A percentile compares a stretch with the other conserved stretches of the same genome.
phyloP scores from a whole-genome alignment of 768 basidiomycete species.

The Suillus clintonianus region DNA sequence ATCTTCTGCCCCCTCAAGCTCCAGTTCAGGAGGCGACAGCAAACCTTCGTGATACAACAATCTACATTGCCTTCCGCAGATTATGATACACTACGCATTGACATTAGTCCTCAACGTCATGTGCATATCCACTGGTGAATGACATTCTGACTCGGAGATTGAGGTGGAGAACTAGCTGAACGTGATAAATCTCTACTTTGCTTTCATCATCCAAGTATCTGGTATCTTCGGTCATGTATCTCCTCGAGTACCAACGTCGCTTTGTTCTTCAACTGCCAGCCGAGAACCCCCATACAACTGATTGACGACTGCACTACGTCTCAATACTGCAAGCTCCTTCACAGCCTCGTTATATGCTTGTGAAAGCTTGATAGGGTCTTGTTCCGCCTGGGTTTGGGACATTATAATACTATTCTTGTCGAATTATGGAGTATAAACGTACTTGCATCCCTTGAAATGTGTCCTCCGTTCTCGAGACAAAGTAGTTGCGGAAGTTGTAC shows the following conservation, averaged over 20 bases:
- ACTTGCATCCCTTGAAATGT: constrained; percentile 73
- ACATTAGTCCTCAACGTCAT: neutral
- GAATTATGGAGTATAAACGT: constrained; percentile 2
- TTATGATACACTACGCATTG: neutral
- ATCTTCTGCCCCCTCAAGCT: neutral
- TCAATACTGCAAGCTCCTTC: constrained; percentile 74
- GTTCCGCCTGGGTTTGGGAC: constrained; percentile 49
- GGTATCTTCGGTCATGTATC: constrained; percentile 13
- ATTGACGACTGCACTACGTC: constrained; percentile 84
- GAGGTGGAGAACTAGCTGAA: neutral
- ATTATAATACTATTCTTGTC: neutral
- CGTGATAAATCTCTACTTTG: neutral
- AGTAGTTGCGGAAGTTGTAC: constrained; percentile 94
- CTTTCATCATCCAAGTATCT: neutral
- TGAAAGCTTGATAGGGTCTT: constrained; percentile 55
- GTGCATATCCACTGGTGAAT: neutral
- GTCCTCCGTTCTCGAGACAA: constrained; percentile 66
- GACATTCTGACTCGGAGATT: neutral
- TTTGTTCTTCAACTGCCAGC: constrained; percentile 78
- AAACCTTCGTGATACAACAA: neutral
- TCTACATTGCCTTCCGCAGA: neutral
- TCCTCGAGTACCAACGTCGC: constrained; percentile 20
- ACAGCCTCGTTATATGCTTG: constrained; percentile 68
- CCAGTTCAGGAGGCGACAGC: neutral
- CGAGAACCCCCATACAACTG: constrained; percentile 86